Evolutionary conservation across 768 basidiomycete genomes (phyloP).

Genomic region (Pleurotus tuber-regium): DNA sequence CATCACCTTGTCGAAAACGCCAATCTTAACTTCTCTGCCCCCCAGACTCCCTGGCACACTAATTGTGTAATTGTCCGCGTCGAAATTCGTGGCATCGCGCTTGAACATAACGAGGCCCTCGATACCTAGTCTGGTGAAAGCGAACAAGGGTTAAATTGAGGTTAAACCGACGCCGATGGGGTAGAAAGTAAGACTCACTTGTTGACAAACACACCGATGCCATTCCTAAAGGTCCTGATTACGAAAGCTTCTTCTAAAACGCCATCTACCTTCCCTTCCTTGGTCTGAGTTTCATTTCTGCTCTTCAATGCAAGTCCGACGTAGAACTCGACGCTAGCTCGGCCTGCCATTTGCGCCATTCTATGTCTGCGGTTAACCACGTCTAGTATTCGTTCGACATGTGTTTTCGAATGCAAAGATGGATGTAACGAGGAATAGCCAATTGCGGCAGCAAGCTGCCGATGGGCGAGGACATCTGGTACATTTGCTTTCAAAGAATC

Average conservation of each 20-base stretch:
- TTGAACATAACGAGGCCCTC: conserved; percentile 96
- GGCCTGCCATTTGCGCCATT: conserved; percentile 96
- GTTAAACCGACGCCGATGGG: too few relatives aligned
- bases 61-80: conserved; percentile 88
- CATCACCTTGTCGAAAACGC: conserved; percentile 91
- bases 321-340: conserved; percentile 97
- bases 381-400: conserved; percentile 84
- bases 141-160: conserved; percentile 3
- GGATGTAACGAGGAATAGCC: conserved; percentile 80
- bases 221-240: conserved; percentile 92
- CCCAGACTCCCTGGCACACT: conserved; percentile 49
- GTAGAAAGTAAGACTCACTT: conserved; percentile 58
- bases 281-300: conserved; percentile 41
- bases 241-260: conserved; percentile 88
- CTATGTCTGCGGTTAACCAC: conserved; percentile 91
- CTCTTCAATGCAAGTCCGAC: conserved; percentile 89
- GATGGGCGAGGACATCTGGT: conserved; percentile 87
- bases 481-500: too few relatives aligned
- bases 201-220: conserved; percentile 93
- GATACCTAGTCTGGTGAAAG: conserved; percentile 71
- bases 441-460: conserved; percentile 91
- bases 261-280: too few relatives aligned
- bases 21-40: conserved; percentile 52
- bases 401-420: conserved; percentile 81
- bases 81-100: conserved; percentile 74